phyloP scores from a whole-genome alignment of 352 stramenopile species.

The Pythium plurisporium region DNA sequence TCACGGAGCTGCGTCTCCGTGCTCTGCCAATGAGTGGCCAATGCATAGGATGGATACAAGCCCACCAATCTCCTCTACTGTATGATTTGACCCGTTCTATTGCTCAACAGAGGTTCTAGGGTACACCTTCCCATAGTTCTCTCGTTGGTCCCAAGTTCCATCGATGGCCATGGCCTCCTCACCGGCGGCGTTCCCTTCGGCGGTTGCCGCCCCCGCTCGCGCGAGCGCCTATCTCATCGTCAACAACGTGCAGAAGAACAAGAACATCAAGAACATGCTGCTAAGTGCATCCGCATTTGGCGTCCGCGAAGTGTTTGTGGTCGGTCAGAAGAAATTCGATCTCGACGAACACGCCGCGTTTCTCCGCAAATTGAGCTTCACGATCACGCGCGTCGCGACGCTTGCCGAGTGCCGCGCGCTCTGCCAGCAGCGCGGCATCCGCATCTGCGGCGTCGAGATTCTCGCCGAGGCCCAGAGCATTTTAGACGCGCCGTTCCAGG shows the following conservation, averaged over 20 bases:
- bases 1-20: too few relatives aligned
- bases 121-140: background rate
- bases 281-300: conserved; percentile 82
- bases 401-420: conserved; percentile 75
- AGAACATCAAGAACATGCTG: conserved; percentile 88
- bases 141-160: too few relatives aligned
- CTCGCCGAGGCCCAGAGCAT: conserved; percentile 75
- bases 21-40: too few relatives aligned
- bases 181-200: too few relatives aligned
- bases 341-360: conserved; percentile 49
- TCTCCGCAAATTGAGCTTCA: conserved; percentile 38
- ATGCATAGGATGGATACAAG: too few relatives aligned
- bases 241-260: conserved; percentile 91
- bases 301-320: conserved; percentile 78
- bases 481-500: conserved; percentile 62
- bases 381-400: conserved; percentile 67
- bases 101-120: background rate
- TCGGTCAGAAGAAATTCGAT: conserved; percentile 85
- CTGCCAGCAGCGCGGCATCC: conserved; percentile 57
- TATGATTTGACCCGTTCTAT: background rate
- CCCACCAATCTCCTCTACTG: too few relatives aligned
- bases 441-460: conserved; percentile 94
- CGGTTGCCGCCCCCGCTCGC: too few relatives aligned
- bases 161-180: conserved; percentile 8
- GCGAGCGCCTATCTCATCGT: conserved; percentile 80